Base-by-base conservation (phyloP, 148 eudicot genomes). In the Camellia lanceoleosa region DNA sequence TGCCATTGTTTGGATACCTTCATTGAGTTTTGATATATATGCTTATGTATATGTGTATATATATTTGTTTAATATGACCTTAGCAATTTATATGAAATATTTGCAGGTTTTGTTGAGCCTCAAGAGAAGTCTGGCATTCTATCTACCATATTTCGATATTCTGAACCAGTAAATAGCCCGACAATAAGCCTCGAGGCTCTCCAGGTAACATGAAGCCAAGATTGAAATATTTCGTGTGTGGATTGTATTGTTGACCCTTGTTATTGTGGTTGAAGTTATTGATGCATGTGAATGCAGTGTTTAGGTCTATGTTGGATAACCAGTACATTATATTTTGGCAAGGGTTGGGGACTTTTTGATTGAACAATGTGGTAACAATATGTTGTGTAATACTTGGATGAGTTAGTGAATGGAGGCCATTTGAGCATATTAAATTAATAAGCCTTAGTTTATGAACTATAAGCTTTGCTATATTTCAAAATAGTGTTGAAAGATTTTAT, bases 121-220 rank as follows among this genome's bases (percentile, higher is more conserved):
- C 74, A 85, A 82, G 88, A 79, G 78, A 86, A 79, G 79, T 80
- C 90, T 63, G 90, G 99, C 75, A 78, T 94, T 82, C 77, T 97
- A 75, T 79, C 80, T 72, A 85, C 88, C 79, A 84, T 97, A 85
- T 82, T 94, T 83, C 92, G 82, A 23, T 85, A 78, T 82, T 92
- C 89, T 73, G 87, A 87, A 82, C 91, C 86, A 82, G 85, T 79
- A 74, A 83, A 86, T 68, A 89, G 79, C 78, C 91, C 91, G 63
- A 75, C 87, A 74, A 79, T 89, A 82, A 83, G 88, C 85, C 83
- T 90, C 74, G 99, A 97, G 88, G 94, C 98, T 75, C 91, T 97
- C 83, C 97, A 94, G 99, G 99, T 95, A 89, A 84, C 55, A 51
- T 70, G 61, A 61, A 59, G 49, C 64, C 51, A 68, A 46, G 46